phyloP scores from a whole-genome alignment of 352 stramenopile species.

The Hyaloperonospora arabidopsidis region DNA sequence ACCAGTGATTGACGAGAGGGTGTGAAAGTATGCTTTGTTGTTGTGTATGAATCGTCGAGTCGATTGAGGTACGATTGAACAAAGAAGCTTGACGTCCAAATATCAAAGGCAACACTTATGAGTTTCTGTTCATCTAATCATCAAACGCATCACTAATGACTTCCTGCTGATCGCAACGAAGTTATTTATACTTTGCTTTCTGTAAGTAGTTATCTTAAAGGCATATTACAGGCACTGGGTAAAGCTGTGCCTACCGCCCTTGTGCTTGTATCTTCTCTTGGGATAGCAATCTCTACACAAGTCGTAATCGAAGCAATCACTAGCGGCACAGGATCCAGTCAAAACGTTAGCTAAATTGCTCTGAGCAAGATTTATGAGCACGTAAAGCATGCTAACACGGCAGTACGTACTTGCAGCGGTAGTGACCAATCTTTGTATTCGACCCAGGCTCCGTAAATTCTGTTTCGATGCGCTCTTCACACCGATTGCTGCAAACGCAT shows the following conservation, averaged over 20 bases:
- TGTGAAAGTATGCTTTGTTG: no score
- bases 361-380: not conserved
- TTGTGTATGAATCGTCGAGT: no score
- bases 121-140: no score
- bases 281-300: slow-evolving; percentile 47
- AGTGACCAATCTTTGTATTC: slow-evolving; percentile 25
- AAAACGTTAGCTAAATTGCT: slow-evolving; percentile 3
- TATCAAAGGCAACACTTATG: no score
- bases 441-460: slow-evolving; percentile 14
- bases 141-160: no score
- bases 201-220: slow-evolving; percentile 5
- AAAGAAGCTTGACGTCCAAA: no score
- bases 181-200: not conserved
- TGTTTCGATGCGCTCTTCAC: slow-evolving; percentile 25
- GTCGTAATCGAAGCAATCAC: slow-evolving; percentile 76
- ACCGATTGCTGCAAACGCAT: slow-evolving; percentile 26
- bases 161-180: no score
- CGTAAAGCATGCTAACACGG: not conserved
- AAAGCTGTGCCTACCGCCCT: not conserved
- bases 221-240: slow-evolving; percentile 30
- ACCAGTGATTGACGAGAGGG: no score
- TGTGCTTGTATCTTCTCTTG: slow-evolving; percentile 22
- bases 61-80: no score
- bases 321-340: slow-evolving; percentile 17
- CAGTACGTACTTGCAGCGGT: slow-evolving; percentile 29